Base-by-base conservation (phyloP, 2,329 filamentous ascomycete species). In the Exophiala sp. region DNA sequence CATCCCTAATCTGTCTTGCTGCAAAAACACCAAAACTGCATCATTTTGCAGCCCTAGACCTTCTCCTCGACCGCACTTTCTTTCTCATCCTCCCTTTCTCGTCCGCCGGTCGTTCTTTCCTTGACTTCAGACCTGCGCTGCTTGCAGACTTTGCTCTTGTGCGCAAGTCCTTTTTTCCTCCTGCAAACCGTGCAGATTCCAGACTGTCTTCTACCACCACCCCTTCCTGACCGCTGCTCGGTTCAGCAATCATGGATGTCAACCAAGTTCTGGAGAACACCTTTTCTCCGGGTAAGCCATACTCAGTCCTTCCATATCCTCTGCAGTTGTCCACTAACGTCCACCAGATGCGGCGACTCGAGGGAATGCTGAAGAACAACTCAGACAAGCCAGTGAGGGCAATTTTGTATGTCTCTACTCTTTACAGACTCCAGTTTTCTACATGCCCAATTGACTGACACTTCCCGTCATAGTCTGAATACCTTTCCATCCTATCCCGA, bases 201-300 rank as follows among this genome's bases (percentile, higher is more conserved):
- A 48, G 41, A 40, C 32, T 55, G 48, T 61, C 38, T 44, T 47
- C 42, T 48, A 47, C 42, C 24, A 47, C 57, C 50, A 50, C 53
- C 50, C 47, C 47, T 55, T 54, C 50, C 45, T 56, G 51, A 54
- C 57, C 50, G 45, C 56, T 56, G 58, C 48, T 60, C 62, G 45
- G 51, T 54, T 54, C 48, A 46, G 50, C 58, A 59, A 90, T 83
- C 79, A 91, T 95, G 88, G 90, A 97, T 79, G 95, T 97, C 80
- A 95, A 92, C 80, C 87, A 91, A 78, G 92, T 99, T 79, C 88
- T 99, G 80, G 85, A 90, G 77, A 92, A 91, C 80, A 97, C 94
- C 74, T 85, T 97, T 77, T 95, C 91, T 71, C 82, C 91, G 71
- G 92, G 94, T 97, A 79, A 73, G 87, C 68, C 48, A 42, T 45